Base-by-base conservation (phyloP, 129 eudicot species). In the Scalesia atractyloides region DNA sequence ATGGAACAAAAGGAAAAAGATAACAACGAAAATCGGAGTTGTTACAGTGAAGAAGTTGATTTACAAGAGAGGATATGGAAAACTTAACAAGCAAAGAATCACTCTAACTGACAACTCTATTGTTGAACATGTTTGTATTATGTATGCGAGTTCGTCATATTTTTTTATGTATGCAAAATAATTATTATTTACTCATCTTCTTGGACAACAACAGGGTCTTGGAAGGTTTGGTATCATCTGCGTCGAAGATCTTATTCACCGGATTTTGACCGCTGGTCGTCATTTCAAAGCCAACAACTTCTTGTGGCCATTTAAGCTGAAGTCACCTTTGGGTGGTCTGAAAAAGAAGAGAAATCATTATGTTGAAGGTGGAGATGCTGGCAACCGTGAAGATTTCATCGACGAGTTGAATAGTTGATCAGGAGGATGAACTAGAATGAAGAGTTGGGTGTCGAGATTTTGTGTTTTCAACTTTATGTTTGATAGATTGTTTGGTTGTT, bases 341-440 rank as follows among this genome's bases (percentile, higher is more conserved):
- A 80, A 85, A 72, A 88, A 81, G 81, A 88, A 82, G 90, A 82
- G 90, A 63, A 88, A 83, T 15, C 95, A 88, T 75, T 88, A 85
- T 49, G 88, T 88, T 19, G 95, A 88, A 79, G 95, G 90, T 17
- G 95, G 95, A 41, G 90, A 88, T 80, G 95, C 95, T 47, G 95
- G 95, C 57, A 88, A 85, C 51, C 82, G 88, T 11, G 91, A 88
- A 70, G 82, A 79, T 60, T 81, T 52, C 79, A 84, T 85, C 60
- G 85, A 88, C 18, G 86, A 85, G 74, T 88, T 85, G 24, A 85
- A 83, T 73, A 85, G 74, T 88, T 85, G 24, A 85, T 85, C 76
- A 83, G 95, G 81, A 85, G 95, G 65, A 88, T 85, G 95, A 85
- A 88, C 34, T 85, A 85, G 76, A 59, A 37, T 61, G 51, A 36